These are phyloP conservation scores for Silene coronaria DNA, from an alignment of 179 eudicot species.

Conservation along the genomic window DNA sequence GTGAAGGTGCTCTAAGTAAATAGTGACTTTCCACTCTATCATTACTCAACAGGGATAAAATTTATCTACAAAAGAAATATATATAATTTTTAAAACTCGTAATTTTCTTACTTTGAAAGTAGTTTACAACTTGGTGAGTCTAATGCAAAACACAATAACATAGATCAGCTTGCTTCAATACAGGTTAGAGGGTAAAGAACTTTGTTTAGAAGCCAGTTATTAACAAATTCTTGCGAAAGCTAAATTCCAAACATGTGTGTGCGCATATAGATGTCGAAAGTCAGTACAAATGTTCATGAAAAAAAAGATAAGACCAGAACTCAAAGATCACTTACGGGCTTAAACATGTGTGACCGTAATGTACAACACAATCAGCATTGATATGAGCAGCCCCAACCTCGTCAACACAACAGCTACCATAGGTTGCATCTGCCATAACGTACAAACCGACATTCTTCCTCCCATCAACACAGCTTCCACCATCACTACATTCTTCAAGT, in stretches of 20 bases:
- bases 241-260: background rate
- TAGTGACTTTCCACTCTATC: no score
- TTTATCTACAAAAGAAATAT: no score
- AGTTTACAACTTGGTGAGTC: no score
- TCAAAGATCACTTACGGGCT: slow-evolving; percentile 64
- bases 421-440: slow-evolving; percentile 92
- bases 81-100: no score
- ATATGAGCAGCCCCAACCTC: slow-evolving; percentile 94
- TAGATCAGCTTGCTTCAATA: no score
- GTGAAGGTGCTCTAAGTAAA: background rate
- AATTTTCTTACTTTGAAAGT: no score
- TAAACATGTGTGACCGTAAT: slow-evolving; percentile 87
- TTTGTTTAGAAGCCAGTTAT: background rate
- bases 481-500: slow-evolving; percentile 20
- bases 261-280: background rate
- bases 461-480: slow-evolving; percentile 23
- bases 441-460: slow-evolving; percentile 54
- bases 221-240: background rate
- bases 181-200: background rate
- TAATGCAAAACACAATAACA: no score
- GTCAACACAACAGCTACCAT: slow-evolving; percentile 91
- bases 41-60: no score
- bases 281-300: background rate
- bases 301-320: background rate
- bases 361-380: slow-evolving; percentile 77